These are phyloP conservation scores for Echinosophora koreensis DNA, from an alignment of 306 rosid genomes.

Conservation along the genomic window DNA sequence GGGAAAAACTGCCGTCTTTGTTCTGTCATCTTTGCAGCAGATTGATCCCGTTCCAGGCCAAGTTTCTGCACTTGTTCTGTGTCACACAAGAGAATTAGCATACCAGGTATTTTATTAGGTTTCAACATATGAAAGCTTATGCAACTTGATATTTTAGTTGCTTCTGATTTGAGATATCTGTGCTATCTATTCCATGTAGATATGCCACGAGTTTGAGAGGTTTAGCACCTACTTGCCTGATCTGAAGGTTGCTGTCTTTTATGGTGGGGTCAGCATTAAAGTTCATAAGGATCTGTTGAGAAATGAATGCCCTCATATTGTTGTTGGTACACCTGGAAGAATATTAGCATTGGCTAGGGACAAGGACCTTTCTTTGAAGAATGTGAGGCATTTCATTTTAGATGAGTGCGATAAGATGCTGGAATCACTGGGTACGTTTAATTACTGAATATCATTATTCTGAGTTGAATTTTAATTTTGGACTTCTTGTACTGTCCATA, in stretches of 20 bases:
- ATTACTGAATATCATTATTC: slow-evolving; percentile 1
- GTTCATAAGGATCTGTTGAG: slow-evolving; percentile 91
- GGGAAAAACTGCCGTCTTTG: slow-evolving; percentile 99
- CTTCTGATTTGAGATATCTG: background rate
- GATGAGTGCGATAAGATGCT: slow-evolving; percentile 99
- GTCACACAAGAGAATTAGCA: slow-evolving; percentile 97
- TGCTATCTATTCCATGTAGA: slow-evolving; percentile 54
- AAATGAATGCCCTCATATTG: slow-evolving; percentile 98
- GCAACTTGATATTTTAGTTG: background rate
- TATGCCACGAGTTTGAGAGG: slow-evolving; percentile 98
- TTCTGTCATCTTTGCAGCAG: slow-evolving; percentile 93
- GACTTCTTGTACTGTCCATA: background rate
- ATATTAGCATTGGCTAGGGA: slow-evolving; percentile 87
- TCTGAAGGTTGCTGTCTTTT: slow-evolving; percentile 98
- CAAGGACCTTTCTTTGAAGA: slow-evolving; percentile 89
- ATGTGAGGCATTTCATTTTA: slow-evolving; percentile 92
- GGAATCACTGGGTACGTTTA: slow-evolving; percentile 86
- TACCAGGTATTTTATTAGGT: slow-evolving; percentile 71
- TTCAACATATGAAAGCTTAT: background rate
- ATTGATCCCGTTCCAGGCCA: slow-evolving; percentile 97
- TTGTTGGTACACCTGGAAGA: slow-evolving; percentile 99
- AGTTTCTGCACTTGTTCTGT: slow-evolving; percentile 93
- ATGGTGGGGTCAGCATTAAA: slow-evolving; percentile 94
- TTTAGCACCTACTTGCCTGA: slow-evolving; percentile 93
- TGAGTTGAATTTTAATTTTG: background rate